phyloP scores from a whole-genome alignment of 1,284 basidiomycete genomes.

The Coriolopsis trogii region DNA sequence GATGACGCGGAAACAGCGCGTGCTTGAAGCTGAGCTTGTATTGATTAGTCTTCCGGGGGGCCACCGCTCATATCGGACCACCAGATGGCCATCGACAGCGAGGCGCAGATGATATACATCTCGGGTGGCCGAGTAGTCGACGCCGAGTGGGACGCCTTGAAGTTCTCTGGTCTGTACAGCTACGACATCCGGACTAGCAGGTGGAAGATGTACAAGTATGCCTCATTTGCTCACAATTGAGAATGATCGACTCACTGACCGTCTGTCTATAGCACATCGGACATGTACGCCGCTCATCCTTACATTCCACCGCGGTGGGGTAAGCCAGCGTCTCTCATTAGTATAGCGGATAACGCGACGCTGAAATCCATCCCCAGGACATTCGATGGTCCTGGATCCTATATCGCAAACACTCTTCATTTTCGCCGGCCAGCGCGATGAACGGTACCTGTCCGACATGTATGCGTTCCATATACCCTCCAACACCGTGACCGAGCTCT shows the following conservation, averaged over 20 bases:
- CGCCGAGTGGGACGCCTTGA: constrained; percentile 55
- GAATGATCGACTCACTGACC: background rate
- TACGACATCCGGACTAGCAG: constrained; percentile 63
- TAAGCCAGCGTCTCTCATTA: constrained; percentile 32
- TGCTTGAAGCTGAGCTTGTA: background rate
- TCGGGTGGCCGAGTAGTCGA: constrained; percentile 79
- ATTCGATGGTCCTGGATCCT: constrained; percentile 78
- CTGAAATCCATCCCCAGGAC: constrained; percentile 44
- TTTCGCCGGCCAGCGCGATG: constrained; percentile 70
- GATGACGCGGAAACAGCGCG: background rate
- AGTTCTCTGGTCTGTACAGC: constrained; percentile 72
- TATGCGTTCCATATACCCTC: constrained; percentile 67
- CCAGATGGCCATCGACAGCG: constrained; percentile 78
- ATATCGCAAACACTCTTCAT: constrained; percentile 60
- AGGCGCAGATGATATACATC: constrained; percentile 74
- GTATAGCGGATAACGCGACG: background rate
- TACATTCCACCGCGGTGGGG: constrained; percentile 63
- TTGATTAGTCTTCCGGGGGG: constrained; percentile 57
- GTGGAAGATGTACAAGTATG: constrained; percentile 70
- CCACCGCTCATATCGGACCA: constrained; percentile 82
- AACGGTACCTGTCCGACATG: constrained; percentile 72
- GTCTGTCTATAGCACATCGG: constrained; percentile 19
- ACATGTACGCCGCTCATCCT: constrained; percentile 17
- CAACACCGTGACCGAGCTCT: constrained; percentile 62
- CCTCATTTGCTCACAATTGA: constrained; percentile 3